Evolutionary conservation across 2,329 filamentous ascomycete genomes (phyloP), one percentile per base, ranked within the genome.

Genomic region (Fonsecaea monophora): DNA sequence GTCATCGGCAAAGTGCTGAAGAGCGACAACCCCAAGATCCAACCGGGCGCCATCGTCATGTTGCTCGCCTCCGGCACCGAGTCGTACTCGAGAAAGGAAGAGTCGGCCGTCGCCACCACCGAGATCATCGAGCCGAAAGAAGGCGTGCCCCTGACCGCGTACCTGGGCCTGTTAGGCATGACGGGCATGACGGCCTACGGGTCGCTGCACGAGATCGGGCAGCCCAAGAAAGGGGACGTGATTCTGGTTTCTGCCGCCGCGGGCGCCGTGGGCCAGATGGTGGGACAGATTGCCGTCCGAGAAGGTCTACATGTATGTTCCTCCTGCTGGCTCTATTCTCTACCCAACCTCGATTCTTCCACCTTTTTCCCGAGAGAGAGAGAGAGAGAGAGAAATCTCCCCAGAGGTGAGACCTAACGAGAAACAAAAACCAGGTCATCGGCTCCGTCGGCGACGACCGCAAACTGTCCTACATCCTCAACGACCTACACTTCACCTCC

Each of bases 161-260:
- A 48, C 53, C 76, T 91, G 53, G 90, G 90, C 45, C 82, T 87
- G 4, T 82, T 94, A 2, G 89, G 89, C 62, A 90, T 91, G 88
- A 87, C 89, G 4, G 89, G 89, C 37, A 77, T 91, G 70, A 90
- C 89, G 0, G 89, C 89, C 0, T 91, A 87, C 78, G 84, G 84
- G 18, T 87, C 84, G 0, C 85, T 90, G 73, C 89, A 90, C 77
- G 86, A 86, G 65, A 89, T 91, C 66, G 88, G 87, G 2, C 78
- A 86, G 78, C 88, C 89, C 30, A 85, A 88, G 79, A 85, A 88
- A 77, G 88, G 88, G 45, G 87, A 91, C 77, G 91, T 89, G 35
- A 90, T 93, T 74, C 91, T 92, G 78, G 82, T 93, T 71, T 89
- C 86, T 68, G 88, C 89, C 1, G 90, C 90, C 0, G 88, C 87